A percentile compares a stretch with the other conserved stretches of the same genome.
Evolutionary conservation across 139 green algal genomes (phyloP).

Genomic region (Trebouxia sp.): DNA sequence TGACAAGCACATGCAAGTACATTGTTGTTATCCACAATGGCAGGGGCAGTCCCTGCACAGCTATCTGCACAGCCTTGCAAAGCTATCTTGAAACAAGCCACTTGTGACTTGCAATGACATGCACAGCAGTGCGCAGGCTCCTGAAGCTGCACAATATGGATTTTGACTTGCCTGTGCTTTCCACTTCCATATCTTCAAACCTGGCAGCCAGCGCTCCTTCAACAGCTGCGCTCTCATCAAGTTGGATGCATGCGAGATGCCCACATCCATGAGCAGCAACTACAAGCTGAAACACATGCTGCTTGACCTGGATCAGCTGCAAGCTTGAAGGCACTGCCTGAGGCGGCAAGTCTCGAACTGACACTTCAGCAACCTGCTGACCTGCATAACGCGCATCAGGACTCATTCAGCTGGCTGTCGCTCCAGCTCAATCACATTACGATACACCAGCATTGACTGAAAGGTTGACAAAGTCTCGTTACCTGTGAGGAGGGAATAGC

Average conservation of each 20-base stretch:
- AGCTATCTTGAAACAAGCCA: no score
- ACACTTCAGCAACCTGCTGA: neutral
- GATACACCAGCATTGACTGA: neutral
- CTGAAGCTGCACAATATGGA: no score
- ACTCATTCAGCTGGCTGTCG: neutral
- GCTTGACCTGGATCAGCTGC: neutral
- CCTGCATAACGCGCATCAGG: neutral
- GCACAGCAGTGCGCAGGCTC: no score
- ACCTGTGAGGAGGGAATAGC: slow-evolving; percentile 11
- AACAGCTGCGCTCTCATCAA: neutral
- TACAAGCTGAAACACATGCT: neutral
- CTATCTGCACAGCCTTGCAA: no score
- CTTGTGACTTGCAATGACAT: no score
- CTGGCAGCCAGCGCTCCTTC: neutral
- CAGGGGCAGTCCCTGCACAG: no score
- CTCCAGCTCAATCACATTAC: neutral
- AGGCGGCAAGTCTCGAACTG: neutral
- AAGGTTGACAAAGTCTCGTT: neutral
- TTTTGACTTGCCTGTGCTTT: neutral
- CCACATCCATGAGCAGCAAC: neutral
- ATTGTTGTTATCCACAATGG: no score
- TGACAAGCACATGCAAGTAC: no score
- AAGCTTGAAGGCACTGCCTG: neutral
- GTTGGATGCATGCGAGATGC: neutral
- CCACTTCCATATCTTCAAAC: neutral